Evolutionary conservation across 2,329 filamentous ascomycete genomes (phyloP), one percentile per base, ranked within the genome.

Genomic region (Aureobasidium sp.): DNA sequence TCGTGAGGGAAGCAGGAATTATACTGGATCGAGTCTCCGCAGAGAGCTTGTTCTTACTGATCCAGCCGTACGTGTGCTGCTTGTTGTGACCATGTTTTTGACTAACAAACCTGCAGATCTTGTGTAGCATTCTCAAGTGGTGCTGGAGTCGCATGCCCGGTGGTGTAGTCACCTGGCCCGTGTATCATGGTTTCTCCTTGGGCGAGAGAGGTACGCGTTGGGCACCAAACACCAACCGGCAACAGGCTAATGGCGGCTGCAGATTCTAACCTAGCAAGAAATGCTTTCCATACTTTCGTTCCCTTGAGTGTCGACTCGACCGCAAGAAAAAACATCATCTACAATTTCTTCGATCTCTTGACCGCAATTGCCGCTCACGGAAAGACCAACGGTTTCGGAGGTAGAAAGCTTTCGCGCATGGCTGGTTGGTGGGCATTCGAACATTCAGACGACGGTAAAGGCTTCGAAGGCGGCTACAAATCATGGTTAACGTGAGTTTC

Each of bases 341-440:
- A 94, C 64, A 88, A 95, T 71, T 97, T 95, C 71, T 98, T 97
- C 70, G 91, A 97, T 62, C 81, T 98, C 0, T 73, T 98, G 39
- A 84, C 91, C 3, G 89, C 91, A 6, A 83, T 96, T 61, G 90
- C 93, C 29, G 93, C 93, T 12, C 88, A 96, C 64, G 88, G 88
- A 60, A 97, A 97, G 73, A 83, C 77, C 52, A 98, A 98, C 67
- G 93, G 93, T 38, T 81, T 98, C 58, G 88, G 90, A 56, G 93
- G 93, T 22, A 83, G 90, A 59, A 97, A 97, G 69, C 79, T 98
- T 52, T 97, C 93, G 8, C 82, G 93, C 60, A 88, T 95, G 79
- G 93, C 91, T 35, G 90, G 90, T 40, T 98, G 93, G 93, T 98
- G 93, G 93, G 90, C 91, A 1, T 98, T 98, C 67, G 91, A 96